Evolutionary conservation across 2,329 filamentous ascomycete genomes (phyloP).

Genomic region (Penicillium olsonii): DNA sequence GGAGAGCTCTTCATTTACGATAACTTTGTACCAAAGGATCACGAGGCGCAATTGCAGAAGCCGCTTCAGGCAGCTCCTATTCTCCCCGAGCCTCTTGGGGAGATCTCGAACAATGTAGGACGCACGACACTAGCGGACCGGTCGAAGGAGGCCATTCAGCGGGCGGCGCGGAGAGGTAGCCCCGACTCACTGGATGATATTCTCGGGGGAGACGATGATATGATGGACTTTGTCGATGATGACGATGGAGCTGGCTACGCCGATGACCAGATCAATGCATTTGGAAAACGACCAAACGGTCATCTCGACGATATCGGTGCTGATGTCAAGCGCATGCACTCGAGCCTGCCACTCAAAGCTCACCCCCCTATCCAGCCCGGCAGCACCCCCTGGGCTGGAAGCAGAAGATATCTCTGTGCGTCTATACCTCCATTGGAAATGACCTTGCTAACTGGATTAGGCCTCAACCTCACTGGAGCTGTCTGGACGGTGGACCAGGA

Average conservation of each 20-base stretch:
- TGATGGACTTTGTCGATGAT: constrained; percentile 86
- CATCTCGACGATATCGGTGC: constrained; percentile 48
- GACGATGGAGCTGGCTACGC: constrained; percentile 93
- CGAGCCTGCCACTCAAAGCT: constrained; percentile 62
- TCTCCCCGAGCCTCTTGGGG: constrained; percentile 74
- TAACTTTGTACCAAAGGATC: constrained; percentile 55
- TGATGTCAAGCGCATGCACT: constrained; percentile 54
- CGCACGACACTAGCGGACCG: constrained; percentile 59
- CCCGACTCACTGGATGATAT: constrained; percentile 80
- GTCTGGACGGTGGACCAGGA: constrained; percentile 98
- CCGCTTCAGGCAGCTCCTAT: constrained; percentile 76
- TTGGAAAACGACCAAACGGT: constrained; percentile 62
- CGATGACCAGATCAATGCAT: constrained; percentile 59
- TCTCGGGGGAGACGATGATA: constrained; percentile 64
- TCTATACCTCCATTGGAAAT: neutral
- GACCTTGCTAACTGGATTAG: constrained; percentile 34
- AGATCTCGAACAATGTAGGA: constrained; percentile 67
- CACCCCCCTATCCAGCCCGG: constrained; percentile 91
- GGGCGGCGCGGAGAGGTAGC: constrained; percentile 61
- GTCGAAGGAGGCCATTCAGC: constrained; percentile 54
- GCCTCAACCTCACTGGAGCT: constrained; percentile 85
- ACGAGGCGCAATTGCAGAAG: constrained; percentile 52
- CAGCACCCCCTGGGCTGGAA: constrained; percentile 92
- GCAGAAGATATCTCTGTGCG: constrained; percentile 82
- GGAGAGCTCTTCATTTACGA: constrained; percentile 90